Base-by-base conservation (phyloP, 2,329 filamentous ascomycete genomes). In the Mariannaea elegans region DNA sequence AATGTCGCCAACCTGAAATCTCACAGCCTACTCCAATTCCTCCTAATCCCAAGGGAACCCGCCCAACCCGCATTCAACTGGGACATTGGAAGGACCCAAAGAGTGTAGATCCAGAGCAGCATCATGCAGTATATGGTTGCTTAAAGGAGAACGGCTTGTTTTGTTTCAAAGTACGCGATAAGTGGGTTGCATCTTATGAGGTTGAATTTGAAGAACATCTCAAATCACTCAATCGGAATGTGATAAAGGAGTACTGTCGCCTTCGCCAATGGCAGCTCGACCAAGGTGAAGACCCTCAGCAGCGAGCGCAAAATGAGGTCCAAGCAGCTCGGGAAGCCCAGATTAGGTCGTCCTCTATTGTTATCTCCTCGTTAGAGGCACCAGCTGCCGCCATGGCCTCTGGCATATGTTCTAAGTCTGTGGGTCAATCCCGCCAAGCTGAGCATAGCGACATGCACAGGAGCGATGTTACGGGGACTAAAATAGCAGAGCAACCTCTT, bases 121-220 rank as follows among this genome's bases (percentile, higher is more conserved):
- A 85, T 51, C 87, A 89, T 65, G 87, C 86, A 0, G 85, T 89
- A 0, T 86, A 84, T 53, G 87, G 87, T 3, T 87, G 89, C 9
- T 73, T 89, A 0, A 85, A 85, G 1, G 81, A 82, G n/a, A 87
- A 87, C 56, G 86, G 88, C 63, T 87, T 87, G 81, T 89, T 90
- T 69, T 77, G 87, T 0, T 84, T 88, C 53, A 89, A 89, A 70
- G 83, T 86, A 2, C 87, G 87, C 12, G 85, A 83, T 2, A 71
- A 89, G 1, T 89, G 87, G 87, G 85, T 89, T 32, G 75, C 81
- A 6, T 88, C 86, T 62, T 85, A 89, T 12, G 85, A 89, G 48
- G 84, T 88, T 10, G 80, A 82, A 29, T 83, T 88, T 21, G 81
- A 89, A 21, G 76, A 80, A 2, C 85, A 88, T 48, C 76, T 90